Evolutionary conservation across 2,329 filamentous ascomycete species (phyloP).

Genomic region (Phaeophleospora eucalypticola): DNA sequence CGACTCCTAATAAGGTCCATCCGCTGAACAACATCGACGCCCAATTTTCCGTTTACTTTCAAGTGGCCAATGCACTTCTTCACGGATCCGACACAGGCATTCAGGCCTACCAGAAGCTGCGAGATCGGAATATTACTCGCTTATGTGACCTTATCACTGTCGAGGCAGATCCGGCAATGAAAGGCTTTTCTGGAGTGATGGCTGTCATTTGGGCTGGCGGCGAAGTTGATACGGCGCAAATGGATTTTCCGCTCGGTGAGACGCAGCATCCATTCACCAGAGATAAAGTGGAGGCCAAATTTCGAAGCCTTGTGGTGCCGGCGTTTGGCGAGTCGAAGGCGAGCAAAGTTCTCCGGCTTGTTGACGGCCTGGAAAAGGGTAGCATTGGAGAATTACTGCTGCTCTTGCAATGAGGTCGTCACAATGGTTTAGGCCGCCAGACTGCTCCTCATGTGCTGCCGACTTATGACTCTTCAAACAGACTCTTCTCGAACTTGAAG

Average conservation of each 20-base stretch:
- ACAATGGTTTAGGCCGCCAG: too few species aligned
- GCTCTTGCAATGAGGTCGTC: slow-evolving; percentile 5
- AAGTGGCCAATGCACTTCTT: slow-evolving; percentile 29
- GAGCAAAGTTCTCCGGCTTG: slow-evolving; percentile 17
- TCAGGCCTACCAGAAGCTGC: slow-evolving; percentile 26
- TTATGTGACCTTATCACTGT: slow-evolving; percentile 26
- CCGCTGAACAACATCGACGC: slow-evolving; percentile 35
- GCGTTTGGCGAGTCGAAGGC: slow-evolving; percentile 23
- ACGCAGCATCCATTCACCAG: slow-evolving; percentile 27
- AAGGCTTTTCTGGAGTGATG: slow-evolving; percentile 23
- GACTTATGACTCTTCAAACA: not conserved
- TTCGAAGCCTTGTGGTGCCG: slow-evolving; percentile 22
- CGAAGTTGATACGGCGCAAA: slow-evolving; percentile 14
- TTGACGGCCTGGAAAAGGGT: slow-evolving; percentile 24
- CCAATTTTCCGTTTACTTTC: slow-evolving; percentile 36
- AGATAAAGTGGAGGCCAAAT: slow-evolving; percentile 31
- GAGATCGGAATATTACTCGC: slow-evolving; percentile 19
- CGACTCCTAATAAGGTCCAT: slow-evolving; percentile 35
- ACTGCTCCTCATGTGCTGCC: too few species aligned
- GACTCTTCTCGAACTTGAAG: not conserved
- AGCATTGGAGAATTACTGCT: slow-evolving; percentile 14
- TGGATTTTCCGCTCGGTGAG: slow-evolving; percentile 29
- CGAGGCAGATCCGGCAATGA: slow-evolving; percentile 20
- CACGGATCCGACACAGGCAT: slow-evolving; percentile 29
- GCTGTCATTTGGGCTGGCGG: slow-evolving; percentile 24